Conservation (phyloP, 495 filamentous ascomycete species). For the Geopyxis carbonaria region DNA sequence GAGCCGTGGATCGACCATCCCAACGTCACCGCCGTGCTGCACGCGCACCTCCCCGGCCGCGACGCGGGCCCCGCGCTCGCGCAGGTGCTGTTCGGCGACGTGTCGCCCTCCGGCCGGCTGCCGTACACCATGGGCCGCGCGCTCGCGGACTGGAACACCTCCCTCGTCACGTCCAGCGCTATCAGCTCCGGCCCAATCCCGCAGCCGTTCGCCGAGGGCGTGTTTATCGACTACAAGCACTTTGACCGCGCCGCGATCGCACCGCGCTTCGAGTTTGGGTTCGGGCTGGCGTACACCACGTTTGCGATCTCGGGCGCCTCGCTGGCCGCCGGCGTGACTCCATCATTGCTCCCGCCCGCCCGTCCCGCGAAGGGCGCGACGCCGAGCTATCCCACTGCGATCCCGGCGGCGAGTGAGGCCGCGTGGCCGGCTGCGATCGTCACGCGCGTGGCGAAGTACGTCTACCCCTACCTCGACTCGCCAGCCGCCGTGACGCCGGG, state of each 20-base stretch:
- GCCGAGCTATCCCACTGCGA: conserved; percentile 37
- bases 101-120: conserved; percentile 44
- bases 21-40: conserved; percentile 47
- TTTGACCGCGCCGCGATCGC: conserved; percentile 47
- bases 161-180: conserved; percentile 26
- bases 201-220: conserved; percentile 47
- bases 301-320: conserved; percentile 35
- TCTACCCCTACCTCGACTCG: conserved; percentile 52
- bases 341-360: conserved; percentile 34
- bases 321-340: conserved; percentile 17
- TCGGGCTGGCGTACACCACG: conserved; percentile 51
- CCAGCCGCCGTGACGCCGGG: conserved; percentile 27
- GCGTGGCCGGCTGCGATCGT: conserved; percentile 42
- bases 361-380: conserved; percentile 37
- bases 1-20: conserved; percentile 42
- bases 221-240: conserved; percentile 49
- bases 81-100: conserved; percentile 42
- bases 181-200: conserved; percentile 28
- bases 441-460: conserved; percentile 44
- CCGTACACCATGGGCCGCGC: conserved; percentile 55
- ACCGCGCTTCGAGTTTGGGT: conserved; percentile 56
- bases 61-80: conserved; percentile 41
- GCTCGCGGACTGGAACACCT: conserved; percentile 42
- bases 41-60: conserved; percentile 45
- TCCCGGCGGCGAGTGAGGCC: conserved; percentile 47